phyloP scores from a whole-genome alignment of 306 rosid genomes.

The Prosopis cineraria region DNA sequence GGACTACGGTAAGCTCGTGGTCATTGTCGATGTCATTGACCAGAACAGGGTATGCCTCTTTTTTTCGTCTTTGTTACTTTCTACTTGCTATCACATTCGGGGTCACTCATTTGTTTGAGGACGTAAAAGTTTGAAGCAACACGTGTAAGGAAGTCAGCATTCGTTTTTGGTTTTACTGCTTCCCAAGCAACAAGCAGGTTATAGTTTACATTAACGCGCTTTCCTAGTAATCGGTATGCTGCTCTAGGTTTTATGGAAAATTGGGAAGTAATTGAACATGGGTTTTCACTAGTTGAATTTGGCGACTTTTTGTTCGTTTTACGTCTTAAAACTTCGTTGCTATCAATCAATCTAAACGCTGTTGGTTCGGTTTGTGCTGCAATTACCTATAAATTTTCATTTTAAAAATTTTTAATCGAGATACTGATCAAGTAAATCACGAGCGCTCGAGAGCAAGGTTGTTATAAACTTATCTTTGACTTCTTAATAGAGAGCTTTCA shows the following conservation, averaged over 20 bases:
- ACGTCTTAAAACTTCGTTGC: neutral
- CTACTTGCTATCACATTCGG: neutral
- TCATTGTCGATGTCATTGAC: constrained; percentile 89
- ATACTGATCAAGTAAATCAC: neutral
- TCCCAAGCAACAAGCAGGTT: neutral
- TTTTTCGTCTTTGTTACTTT: neutral
- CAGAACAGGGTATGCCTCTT: constrained; percentile 65
- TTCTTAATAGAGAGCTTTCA: neutral
- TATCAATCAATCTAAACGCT: too few relatives aligned
- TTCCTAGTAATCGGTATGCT: neutral
- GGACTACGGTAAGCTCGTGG: constrained; percentile 89
- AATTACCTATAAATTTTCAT: neutral
- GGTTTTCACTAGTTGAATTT: neutral
- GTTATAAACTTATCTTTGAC: neutral
- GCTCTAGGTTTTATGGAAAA: neutral
- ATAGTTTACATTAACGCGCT: neutral
- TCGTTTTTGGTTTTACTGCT: neutral
- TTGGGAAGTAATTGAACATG: neutral
- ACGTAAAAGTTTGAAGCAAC: neutral
- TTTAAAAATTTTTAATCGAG: neutral
- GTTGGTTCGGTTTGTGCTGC: neutral
- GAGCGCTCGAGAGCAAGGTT: neutral
- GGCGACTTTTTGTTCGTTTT: neutral
- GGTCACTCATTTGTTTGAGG: neutral
- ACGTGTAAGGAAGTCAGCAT: neutral